Evolutionary conservation across 768 basidiomycete genomes (phyloP), one percentile per base, ranked within the genome.

Genomic region (Butyriboletus loyo): DNA sequence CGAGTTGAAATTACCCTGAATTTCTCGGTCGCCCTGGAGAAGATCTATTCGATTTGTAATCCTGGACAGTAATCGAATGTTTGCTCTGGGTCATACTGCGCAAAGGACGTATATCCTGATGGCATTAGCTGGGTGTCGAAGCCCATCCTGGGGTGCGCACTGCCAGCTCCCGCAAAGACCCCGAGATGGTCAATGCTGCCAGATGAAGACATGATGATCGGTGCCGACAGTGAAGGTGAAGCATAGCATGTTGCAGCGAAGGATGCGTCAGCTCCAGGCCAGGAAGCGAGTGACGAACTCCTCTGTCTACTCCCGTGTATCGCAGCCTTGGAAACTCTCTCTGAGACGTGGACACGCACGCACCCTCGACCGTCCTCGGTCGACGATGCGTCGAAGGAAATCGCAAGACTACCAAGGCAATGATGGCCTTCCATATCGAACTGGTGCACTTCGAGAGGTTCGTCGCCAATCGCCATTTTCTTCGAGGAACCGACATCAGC

Each of bases 351-450:
- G 57, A 89, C 87, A 57, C 83, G 78, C 37, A 89, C 86, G 47
- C 83, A 84, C 59, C 88, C 85, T 70, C 82, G 86, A 52, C 87
- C 85, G 62, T 86, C 80, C 57, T 85, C 79, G 44, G 77, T 75
- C 30, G 83, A 74, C 37, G 75, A 77, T 41, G 85, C 72, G 58
- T 90, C 88, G 60, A 91, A 87, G 37, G 86, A 86, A 65, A 91
- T 84, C 58, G 86, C 81, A 48, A 90, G 72, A 38, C 78, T 81
- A 50, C 77, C 78, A 38, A 86, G 75, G 37, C 73, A 76, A 25
- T 34, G 58, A 36, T 76, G 74, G 38, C 74, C 76, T 38, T 75
- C 71, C 48, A 74, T 63, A 51, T 83, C 81, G 22, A 77, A 68
- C 61, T 84, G 84, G 31, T 82, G 79, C 60, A 79, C 82, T 46